Evolutionary conservation across 305 asterid genomes (phyloP).

Genomic region (Lippia alba): DNA sequence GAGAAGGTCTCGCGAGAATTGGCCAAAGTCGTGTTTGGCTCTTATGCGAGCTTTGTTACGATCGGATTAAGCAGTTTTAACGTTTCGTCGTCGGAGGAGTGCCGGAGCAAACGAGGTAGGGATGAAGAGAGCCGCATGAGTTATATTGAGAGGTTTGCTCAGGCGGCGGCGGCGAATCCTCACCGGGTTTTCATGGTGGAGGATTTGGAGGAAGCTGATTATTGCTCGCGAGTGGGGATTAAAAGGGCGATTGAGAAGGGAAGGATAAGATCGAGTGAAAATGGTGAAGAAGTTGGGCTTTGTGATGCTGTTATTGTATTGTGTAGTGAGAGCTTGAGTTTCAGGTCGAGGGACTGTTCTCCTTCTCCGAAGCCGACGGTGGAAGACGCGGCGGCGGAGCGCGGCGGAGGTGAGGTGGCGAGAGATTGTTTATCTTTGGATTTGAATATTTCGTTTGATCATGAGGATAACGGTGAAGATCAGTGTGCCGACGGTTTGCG

Average conservation of each 20-base stretch:
- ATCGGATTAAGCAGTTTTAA: constrained; percentile 46
- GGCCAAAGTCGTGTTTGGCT: constrained; percentile 78
- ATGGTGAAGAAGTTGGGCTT: constrained; percentile 59
- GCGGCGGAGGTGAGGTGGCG: constrained; percentile 31
- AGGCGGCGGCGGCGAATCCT: constrained; percentile 55
- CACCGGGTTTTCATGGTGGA: constrained; percentile 77
- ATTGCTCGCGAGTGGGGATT: constrained; percentile 50
- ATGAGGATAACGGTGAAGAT: constrained; percentile 36
- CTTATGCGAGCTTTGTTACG: constrained; percentile 50
- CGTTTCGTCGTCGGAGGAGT: constrained; percentile 38
- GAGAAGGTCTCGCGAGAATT: constrained; percentile 67
- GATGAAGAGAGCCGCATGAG: constrained; percentile 52
- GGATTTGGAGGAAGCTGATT: constrained; percentile 67
- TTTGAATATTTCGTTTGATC: constrained; percentile 67
- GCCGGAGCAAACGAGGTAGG: constrained; percentile 59
- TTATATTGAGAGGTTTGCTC: constrained; percentile 53
- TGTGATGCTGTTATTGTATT: constrained; percentile 78
- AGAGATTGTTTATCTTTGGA: constrained; percentile 53
- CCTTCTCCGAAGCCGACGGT: constrained; percentile 42
- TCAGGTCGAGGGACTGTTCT: constrained; percentile 58
- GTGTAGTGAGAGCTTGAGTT: constrained; percentile 57
- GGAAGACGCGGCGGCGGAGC: constrained; percentile 12
- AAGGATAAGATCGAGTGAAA: constrained; percentile 28
- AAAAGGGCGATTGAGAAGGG: constrained; percentile 76
- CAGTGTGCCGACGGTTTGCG: constrained; percentile 49